Evolutionary conservation across 2,329 filamentous ascomycete genomes (phyloP).

Genomic region (Colletotrichum tanaceti): DNA sequence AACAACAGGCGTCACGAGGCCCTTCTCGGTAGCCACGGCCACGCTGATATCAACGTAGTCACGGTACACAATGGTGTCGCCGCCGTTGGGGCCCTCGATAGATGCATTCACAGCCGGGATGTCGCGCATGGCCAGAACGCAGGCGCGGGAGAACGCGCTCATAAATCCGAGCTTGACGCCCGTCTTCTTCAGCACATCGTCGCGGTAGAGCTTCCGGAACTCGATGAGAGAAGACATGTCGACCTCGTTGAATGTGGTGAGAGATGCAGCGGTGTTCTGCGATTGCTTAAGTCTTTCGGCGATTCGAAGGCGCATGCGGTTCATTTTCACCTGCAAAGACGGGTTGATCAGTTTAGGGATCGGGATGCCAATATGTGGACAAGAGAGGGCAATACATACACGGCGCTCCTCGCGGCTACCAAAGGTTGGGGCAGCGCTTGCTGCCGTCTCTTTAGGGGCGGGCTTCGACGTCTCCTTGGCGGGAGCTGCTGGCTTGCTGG

Average conservation of each 20-base stretch:
- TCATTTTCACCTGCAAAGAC: slow-evolving; percentile 91
- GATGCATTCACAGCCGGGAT: slow-evolving; percentile 96
- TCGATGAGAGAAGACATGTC: slow-evolving; percentile 99
- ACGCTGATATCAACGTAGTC: slow-evolving; percentile 99
- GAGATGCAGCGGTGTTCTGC: slow-evolving; percentile 95
- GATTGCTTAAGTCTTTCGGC: slow-evolving; percentile 99
- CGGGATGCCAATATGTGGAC: not conserved
- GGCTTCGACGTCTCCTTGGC: slow-evolving; percentile 43
- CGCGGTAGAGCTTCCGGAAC: slow-evolving; percentile 97
- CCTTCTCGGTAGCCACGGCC: slow-evolving; percentile 96
- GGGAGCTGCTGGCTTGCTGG: slow-evolving; percentile 40
- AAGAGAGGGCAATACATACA: slow-evolving; percentile 62
- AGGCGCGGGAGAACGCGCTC: slow-evolving; percentile 94
- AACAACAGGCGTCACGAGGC: slow-evolving; percentile 94
- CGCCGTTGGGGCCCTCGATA: slow-evolving; percentile 93
- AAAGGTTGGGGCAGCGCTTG: slow-evolving; percentile 56
- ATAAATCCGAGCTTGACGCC: slow-evolving; percentile 99
- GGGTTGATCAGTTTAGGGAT: not conserved
- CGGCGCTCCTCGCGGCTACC: slow-evolving; percentile 89
- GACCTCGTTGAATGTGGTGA: slow-evolving; percentile 99
- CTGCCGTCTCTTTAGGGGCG: slow-evolving; percentile 42
- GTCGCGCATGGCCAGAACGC: slow-evolving; percentile 91
- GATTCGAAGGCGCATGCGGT: slow-evolving; percentile 97
- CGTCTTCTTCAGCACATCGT: slow-evolving; percentile 94
- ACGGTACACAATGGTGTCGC: slow-evolving; percentile 97